Evolutionary conservation across 1,284 basidiomycete species (phyloP).

Genomic region (Bondarzewia mesenterica): DNA sequence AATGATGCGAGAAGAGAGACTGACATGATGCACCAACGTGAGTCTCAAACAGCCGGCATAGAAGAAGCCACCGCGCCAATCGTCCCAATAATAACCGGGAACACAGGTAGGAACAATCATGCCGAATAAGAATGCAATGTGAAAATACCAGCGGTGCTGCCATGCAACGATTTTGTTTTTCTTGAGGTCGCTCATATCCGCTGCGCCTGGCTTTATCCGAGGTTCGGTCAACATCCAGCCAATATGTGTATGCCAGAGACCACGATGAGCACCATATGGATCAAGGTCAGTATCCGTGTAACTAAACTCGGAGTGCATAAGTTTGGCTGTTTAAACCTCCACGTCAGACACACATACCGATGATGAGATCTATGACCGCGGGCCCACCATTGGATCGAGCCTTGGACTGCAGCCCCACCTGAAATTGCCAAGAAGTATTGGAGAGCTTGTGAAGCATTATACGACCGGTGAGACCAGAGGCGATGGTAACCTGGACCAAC

Average conservation of each 20-base stretch:
- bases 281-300: constrained; percentile 84
- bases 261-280: constrained; percentile 78
- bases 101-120: constrained; percentile 64
- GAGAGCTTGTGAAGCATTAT: constrained; percentile 68
- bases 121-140: constrained; percentile 40
- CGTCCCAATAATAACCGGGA: constrained; percentile 68
- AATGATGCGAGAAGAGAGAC: constrained; percentile 23
- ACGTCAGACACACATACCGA: constrained; percentile 26
- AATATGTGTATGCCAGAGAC: constrained; percentile 73
- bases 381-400: constrained; percentile 88
- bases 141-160: constrained; percentile 68
- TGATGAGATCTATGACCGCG: constrained; percentile 82
- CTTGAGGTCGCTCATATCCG: constrained; percentile 69
- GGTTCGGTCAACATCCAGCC: constrained; percentile 87
- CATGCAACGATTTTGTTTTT: constrained; percentile 67
- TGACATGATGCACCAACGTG: constrained; percentile 69
- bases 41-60: constrained; percentile 66
- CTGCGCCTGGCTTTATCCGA: constrained; percentile 61
- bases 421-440: constrained; percentile 67
- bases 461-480: constrained; percentile 82
- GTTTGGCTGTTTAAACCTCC: background rate
- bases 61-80: constrained; percentile 76
- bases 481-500: constrained; percentile 68
- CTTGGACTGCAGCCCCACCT: constrained; percentile 80
- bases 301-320: background rate